These are phyloP conservation scores for Brassica napus DNA, from an alignment of 345 rosid species.

Conservation along the genomic window DNA sequence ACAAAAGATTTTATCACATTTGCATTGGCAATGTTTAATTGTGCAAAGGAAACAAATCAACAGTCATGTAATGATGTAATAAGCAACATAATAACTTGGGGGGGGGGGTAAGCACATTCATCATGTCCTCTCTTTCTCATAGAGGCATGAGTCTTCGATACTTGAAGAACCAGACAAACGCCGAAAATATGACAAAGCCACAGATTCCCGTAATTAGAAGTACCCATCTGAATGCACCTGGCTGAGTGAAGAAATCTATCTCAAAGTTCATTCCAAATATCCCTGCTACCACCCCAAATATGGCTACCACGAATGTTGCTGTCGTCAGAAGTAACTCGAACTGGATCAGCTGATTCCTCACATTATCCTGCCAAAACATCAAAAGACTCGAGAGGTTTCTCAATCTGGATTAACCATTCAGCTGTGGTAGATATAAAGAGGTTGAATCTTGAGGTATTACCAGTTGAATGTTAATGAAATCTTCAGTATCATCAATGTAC, in stretches of 20 bases:
- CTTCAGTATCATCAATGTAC: conserved; percentile 96
- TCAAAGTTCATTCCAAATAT: conserved; percentile 91
- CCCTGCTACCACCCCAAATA: conserved; percentile 97
- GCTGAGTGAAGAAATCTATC: conserved; percentile 65
- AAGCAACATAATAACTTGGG: conserved; percentile 16
- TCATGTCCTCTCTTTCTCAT: conserved; percentile 38
- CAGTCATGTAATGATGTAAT: not conserved
- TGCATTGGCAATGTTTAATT: conserved; percentile 19
- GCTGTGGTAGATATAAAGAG: conserved; percentile 1
- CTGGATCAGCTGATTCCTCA: conserved; percentile 94
- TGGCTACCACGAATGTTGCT: conserved; percentile 90
- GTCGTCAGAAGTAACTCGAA: conserved; percentile 92
- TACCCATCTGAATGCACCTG: conserved; percentile 86
- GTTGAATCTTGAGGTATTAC: conserved; percentile 37
- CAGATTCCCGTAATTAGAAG: conserved; percentile 65
- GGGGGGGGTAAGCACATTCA: not conserved
- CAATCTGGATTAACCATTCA: not conserved
- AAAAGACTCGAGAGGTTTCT: not conserved
- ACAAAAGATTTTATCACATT: not conserved
- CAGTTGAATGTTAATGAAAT: conserved; percentile 97
- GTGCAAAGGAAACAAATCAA: conserved; percentile 18
- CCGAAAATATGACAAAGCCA: conserved; percentile 66
- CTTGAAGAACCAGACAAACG: conserved; percentile 92
- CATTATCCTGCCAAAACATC: conserved; percentile 69
- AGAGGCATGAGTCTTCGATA: conserved; percentile 87